These are phyloP conservation scores for Lentinula boryana DNA, from an alignment of 768 basidiomycete species.

Conservation along the genomic window DNA sequence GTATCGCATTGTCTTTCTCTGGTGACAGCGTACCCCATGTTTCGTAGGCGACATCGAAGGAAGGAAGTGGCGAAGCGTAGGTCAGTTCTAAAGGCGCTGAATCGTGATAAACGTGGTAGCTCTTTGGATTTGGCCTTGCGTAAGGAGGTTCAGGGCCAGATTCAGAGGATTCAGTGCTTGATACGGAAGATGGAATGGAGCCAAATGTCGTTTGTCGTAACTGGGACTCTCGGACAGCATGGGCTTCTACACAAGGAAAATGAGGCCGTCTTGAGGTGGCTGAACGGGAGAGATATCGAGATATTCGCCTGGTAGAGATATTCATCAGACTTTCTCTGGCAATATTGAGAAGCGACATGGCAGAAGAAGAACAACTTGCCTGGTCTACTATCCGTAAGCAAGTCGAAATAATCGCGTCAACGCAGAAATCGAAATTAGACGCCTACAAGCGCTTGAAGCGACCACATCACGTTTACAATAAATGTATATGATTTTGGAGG, in stretches of 20 bases:
- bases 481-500: not conserved
- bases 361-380: not conserved
- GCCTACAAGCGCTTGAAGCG: not conserved
- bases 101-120: slow-evolving; percentile 69
- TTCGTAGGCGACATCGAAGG: slow-evolving; percentile 92
- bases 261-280: slow-evolving; percentile 15
- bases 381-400: not conserved
- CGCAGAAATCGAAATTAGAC: not conserved
- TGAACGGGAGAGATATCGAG: slow-evolving; percentile 4
- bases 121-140: slow-evolving; percentile 68
- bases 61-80: slow-evolving; percentile 49
- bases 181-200: slow-evolving; percentile 15
- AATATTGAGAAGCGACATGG: slow-evolving; percentile 1
- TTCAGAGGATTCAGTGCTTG: slow-evolving; percentile 21
- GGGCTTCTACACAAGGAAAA: slow-evolving; percentile 83
- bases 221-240: slow-evolving; percentile 62
- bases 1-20: slow-evolving; percentile 77
- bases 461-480: not conserved
- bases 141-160: slow-evolving; percentile 81
- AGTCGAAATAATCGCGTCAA: not conserved
- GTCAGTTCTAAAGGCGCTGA: slow-evolving; percentile 56
- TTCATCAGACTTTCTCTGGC: not conserved
- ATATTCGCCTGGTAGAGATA: not conserved
- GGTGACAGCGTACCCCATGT: slow-evolving; percentile 92
- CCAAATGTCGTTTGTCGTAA: slow-evolving; percentile 26